Evolutionary conservation across 2,329 filamentous ascomycete genomes (phyloP), one percentile per base, ranked within the genome.

Genomic region (Metarhizium rileyi): DNA sequence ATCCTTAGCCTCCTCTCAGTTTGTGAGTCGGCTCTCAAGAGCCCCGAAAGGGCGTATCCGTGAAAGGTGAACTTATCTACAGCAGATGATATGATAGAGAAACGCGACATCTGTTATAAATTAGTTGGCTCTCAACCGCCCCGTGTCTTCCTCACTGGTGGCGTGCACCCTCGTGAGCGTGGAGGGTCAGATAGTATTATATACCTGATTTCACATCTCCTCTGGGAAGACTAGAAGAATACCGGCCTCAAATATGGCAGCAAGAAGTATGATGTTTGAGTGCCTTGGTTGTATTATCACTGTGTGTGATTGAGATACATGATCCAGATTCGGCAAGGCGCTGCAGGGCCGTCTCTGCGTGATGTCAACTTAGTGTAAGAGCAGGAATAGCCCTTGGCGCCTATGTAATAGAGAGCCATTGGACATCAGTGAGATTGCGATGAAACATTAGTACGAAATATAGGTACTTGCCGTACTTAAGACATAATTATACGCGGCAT

Each of bases 81-180:
- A 1, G 72, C 73, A 0, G 60, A 69, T 56, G 65, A 64, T 56
- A 76, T 73, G 0, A 66, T 70, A 54, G 66, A 75, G 43, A 66
- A 67, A 23, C 65, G 66, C 3, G 61, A 61, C 3, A 61, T 72
- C 18, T 57, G 64, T 22, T 72, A 69, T 6, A 66, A 59, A n/a
- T 67, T 67, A 50, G 65, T 77, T 30, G 75, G 75, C n/a, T 22
- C 10, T 14, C 2, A 30, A 22, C 68, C 66, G 5, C 74, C 75
- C 56, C 68, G 72, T 33, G 69, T 78, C 26, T 77, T 76, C 57
- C 63, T 82, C 50, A 74, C 74, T 51, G 72, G 71, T 40, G 75
- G 68, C 25, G 71, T 80, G 44, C 78, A 81, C 56, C 75, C 78
- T 8, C 74, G 78, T 23, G 78, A 82, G 62, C 73, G 78, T 9